phyloP scores from a whole-genome alignment of 2,329 filamentous ascomycete genomes.

The Colletotrichum somersetense region DNA sequence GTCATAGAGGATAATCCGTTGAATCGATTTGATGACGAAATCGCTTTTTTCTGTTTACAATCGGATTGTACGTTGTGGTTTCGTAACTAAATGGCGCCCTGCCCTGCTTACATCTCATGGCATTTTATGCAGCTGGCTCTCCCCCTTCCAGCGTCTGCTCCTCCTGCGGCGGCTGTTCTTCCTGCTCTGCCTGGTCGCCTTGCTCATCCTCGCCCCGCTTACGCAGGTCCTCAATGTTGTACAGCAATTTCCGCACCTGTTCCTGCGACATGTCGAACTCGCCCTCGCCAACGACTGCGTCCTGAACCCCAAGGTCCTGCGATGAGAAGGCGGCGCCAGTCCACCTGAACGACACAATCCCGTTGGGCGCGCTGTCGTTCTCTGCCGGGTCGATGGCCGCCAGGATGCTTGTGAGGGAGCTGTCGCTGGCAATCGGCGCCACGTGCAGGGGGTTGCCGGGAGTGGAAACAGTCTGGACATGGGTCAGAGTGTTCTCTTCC shows the following conservation, averaged over 20 bases:
- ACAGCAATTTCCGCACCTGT: slow-evolving; percentile 59
- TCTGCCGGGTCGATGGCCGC: slow-evolving; percentile 56
- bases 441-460: slow-evolving; percentile 75
- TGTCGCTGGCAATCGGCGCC: slow-evolving; percentile 46
- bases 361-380: slow-evolving; percentile 36
- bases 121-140: neutral
- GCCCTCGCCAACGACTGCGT: slow-evolving; percentile 26
- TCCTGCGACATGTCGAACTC: slow-evolving; percentile 53
- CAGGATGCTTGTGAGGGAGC: slow-evolving; percentile 50
- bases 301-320: slow-evolving; percentile 31
- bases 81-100: neutral
- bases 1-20: slow-evolving; percentile 42
- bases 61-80: neutral
- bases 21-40: slow-evolving; percentile 40
- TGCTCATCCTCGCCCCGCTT: slow-evolving; percentile 53
- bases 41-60: neutral
- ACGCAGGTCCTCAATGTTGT: slow-evolving; percentile 61
- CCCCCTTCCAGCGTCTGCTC: neutral
- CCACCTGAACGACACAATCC: slow-evolving; percentile 45
- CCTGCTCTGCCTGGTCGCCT: slow-evolving; percentile 46
- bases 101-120: neutral
- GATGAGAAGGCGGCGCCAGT: slow-evolving; percentile 41
- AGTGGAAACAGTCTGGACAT: slow-evolving; percentile 64
- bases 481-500: slow-evolving; percentile 61
- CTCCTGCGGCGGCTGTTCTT: slow-evolving; percentile 39